Evolutionary conservation across 345 rosid species (phyloP).

Genomic region (Populus pruinosa): DNA sequence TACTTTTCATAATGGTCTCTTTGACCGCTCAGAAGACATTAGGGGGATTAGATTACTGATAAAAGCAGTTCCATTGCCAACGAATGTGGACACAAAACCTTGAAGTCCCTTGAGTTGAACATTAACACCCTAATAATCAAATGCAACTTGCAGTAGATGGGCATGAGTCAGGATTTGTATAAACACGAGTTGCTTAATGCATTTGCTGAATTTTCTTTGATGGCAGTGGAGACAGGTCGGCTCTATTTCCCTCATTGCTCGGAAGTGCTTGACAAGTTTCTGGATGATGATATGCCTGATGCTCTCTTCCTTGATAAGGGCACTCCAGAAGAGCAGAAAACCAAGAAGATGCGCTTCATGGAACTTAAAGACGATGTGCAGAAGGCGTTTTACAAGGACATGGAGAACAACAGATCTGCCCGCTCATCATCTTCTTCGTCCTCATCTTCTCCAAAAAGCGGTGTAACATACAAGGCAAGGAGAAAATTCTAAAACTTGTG

Average conservation of each 20-base stretch:
- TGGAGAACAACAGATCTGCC: slow-evolving; percentile 22
- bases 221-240: slow-evolving; percentile 43
- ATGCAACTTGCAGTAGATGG: not conserved
- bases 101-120: not conserved
- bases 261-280: slow-evolving; percentile 34
- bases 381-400: slow-evolving; percentile 46
- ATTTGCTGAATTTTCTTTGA: not conserved
- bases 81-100: not conserved
- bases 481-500: not conserved
- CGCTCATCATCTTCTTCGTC: slow-evolving; percentile 26
- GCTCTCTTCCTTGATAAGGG: slow-evolving; percentile 34
- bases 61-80: not conserved
- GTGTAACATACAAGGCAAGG: not conserved
- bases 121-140: not conserved
- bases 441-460: slow-evolving; percentile 26
- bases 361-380: slow-evolving; percentile 45
- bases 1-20: too few species aligned
- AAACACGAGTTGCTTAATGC: not conserved
- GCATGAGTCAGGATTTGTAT: not conserved
- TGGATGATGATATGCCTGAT: slow-evolving; percentile 34
- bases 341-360: slow-evolving; percentile 35
- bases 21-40: not conserved
- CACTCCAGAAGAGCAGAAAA: slow-evolving; percentile 36
- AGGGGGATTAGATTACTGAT: not conserved
- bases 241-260: slow-evolving; percentile 44